phyloP scores from a whole-genome alignment of 306 rosid species.

The Astragalus glycyphyllos region DNA sequence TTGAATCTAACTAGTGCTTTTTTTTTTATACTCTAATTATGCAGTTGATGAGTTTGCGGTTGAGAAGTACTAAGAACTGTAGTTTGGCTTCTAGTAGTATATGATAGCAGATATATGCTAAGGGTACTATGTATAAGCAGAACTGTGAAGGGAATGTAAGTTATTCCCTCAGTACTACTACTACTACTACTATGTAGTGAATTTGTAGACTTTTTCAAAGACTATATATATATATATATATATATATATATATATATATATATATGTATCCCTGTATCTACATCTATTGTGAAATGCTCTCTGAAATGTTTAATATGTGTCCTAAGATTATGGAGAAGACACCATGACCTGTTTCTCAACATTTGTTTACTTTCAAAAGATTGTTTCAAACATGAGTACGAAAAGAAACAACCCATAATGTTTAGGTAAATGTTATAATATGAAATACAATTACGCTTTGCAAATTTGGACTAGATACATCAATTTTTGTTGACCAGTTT shows the following conservation, averaged over 20 bases:
- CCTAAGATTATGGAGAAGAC: constrained; percentile 34
- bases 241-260: too few relatives aligned
- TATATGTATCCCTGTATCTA: background rate
- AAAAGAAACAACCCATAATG: background rate
- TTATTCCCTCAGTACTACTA: constrained; percentile 28
- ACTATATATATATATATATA: constrained; percentile 11
- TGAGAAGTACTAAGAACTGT: constrained; percentile 37
- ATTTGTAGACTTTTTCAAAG: constrained; percentile 36
- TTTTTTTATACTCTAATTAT: background rate
- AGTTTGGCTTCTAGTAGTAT: constrained; percentile 45
- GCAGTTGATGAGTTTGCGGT: constrained; percentile 50
- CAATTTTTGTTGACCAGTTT: too few relatives aligned
- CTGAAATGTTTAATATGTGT: constrained; percentile 23
- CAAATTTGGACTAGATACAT: too few relatives aligned
- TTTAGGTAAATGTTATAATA: too few relatives aligned
- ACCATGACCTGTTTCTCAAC: background rate
- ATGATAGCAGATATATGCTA: constrained; percentile 41
- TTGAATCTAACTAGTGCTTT: constrained; percentile 21
- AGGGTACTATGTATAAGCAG: constrained; percentile 36
- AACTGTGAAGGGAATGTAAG: constrained; percentile 39
- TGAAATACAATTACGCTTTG: too few relatives aligned
- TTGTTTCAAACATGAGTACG: background rate
- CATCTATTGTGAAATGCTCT: constrained; percentile 41
- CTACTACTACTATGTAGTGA: constrained; percentile 8
- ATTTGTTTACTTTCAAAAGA: background rate